Evolutionary conservation across 768 basidiomycete genomes (phyloP), one percentile per base, ranked within the genome.

Genomic region (Neoboletus brunneissimus): DNA sequence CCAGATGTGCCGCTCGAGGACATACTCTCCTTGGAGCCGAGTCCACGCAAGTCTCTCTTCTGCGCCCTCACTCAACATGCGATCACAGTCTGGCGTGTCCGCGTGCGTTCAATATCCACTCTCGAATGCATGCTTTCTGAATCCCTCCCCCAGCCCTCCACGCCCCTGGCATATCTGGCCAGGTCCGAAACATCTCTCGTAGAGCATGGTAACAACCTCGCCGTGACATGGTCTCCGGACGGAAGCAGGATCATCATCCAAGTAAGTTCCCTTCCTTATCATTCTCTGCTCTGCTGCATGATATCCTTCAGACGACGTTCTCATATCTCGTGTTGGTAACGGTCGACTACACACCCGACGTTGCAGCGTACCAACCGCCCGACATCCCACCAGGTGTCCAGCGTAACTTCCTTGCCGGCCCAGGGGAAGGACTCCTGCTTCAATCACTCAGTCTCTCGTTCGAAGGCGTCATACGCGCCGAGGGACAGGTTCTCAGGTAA

Each of bases 211-310:
- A 82, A 86, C 64, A 96, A 94, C 62, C 58, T 79, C 20, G 73
- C 80, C 51, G 83, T 82, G 13, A 81, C 84, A 64, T 98, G 94
- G 94, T 85, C 93, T 18, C 86, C 87, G 51, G 92, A 94, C 68
- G 87, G 89, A 34, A 78, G 79, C 64, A 79, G 85, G 62, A 83
- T 98, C 47, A 83, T 94, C 51, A 81, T 98, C 22, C 84, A 89
- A 73, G 94, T 90, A 55, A 53, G 85, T 71, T 7, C 20, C 23
- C 20, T 43, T 41, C 51, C 32, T 52, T n/a, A 35, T 20, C 18
- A 47, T 53, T 29, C 42, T 53, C 41, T 32, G 20, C 51, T 37
- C 47, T 51, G 22, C 43, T 50, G 58, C 32, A 32, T 51, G 11
- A 4, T 4, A 13, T 48, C 20, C 37, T 40, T 34, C 65, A 96